Conservation (phyloP, 2,329 filamentous ascomycete genomes). For the Scytalidium lignicola region DNA sequence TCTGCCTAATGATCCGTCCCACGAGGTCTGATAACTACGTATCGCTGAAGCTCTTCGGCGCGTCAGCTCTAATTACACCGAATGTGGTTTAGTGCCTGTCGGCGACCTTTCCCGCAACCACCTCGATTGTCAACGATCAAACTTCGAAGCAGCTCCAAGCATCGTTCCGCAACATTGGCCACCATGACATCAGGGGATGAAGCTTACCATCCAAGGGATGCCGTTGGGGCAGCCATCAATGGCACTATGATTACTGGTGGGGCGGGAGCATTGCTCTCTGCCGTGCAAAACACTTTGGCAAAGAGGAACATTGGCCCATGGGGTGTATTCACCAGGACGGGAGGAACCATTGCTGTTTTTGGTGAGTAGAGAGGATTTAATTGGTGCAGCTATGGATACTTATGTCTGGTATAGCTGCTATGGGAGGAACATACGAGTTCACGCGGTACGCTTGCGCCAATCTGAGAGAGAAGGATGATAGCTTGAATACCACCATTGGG, state of each 20-base stretch:
- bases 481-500: slow-evolving; percentile 57
- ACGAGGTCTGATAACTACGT: neutral
- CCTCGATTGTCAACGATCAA: neutral
- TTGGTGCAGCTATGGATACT: neutral
- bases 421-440: slow-evolving; percentile 66
- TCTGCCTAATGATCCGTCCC: neutral
- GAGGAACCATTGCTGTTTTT: slow-evolving; percentile 64
- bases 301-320: slow-evolving; percentile 76
- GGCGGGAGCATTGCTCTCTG: slow-evolving; percentile 67
- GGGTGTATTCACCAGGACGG: slow-evolving; percentile 75
- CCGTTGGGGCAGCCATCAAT: slow-evolving; percentile 61
- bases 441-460: slow-evolving; percentile 61
- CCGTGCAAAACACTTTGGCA: slow-evolving; percentile 80
- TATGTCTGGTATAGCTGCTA: slow-evolving; percentile 45
- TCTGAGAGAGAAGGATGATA: slow-evolving; percentile 63
- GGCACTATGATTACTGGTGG: slow-evolving; percentile 60
- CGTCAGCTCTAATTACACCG: neutral
- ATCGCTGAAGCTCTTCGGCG: neutral
- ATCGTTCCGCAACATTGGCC: slow-evolving; percentile 18
- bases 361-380: slow-evolving; percentile 43
- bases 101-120: neutral
- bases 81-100: neutral
- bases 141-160: slow-evolving; percentile 1
- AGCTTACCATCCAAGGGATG: slow-evolving; percentile 68
- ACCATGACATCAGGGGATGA: slow-evolving; percentile 47